Conservation (phyloP, 768 basidiomycete species). For the Austroboletus eburneus region DNA sequence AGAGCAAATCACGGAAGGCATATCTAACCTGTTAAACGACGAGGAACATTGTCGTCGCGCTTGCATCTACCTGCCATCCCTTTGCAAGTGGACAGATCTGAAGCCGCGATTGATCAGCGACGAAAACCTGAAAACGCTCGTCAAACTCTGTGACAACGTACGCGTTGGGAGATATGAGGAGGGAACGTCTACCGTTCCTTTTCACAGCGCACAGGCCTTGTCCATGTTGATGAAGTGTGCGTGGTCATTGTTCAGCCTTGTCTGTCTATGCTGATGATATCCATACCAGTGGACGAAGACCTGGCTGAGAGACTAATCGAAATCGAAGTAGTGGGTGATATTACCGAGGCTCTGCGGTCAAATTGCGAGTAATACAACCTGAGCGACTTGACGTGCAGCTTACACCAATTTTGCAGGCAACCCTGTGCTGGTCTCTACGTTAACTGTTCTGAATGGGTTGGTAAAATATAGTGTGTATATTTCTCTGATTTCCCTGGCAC, state of each 20-base stretch:
- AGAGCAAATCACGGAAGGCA: conserved; percentile 5
- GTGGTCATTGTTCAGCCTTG: not conserved
- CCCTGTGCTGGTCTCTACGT: conserved; percentile 19
- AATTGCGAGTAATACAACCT: conserved; percentile 8
- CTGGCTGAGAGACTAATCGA: conserved; percentile 14
- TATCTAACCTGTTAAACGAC: conserved; percentile 14
- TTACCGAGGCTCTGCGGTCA: conserved; percentile 13
- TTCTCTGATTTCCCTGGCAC: not conserved
- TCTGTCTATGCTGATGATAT: not conserved
- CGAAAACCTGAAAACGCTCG: conserved; percentile 14
- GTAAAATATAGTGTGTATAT: conserved; percentile 9
- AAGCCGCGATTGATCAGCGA: conserved; percentile 12
- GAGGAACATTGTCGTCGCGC: conserved; percentile 13
- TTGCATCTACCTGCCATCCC: conserved; percentile 27
- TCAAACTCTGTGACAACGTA: conserved; percentile 15
- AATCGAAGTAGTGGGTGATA: conserved; percentile 15
- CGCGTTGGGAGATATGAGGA: conserved; percentile 12
- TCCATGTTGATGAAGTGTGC: conserved; percentile 23
- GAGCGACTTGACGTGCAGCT: not conserved
- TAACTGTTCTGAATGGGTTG: conserved; percentile 18
- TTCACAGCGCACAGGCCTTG: conserved; percentile 26
- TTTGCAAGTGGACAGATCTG: conserved; percentile 20
- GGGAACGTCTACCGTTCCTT: conserved; percentile 14
- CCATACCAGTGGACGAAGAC: conserved; percentile 8
- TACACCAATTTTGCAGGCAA: conserved; percentile 9